Evolutionary conservation across 164 flowering plant species (phyloP).

Genomic region (Euptelea pleiosperma): DNA sequence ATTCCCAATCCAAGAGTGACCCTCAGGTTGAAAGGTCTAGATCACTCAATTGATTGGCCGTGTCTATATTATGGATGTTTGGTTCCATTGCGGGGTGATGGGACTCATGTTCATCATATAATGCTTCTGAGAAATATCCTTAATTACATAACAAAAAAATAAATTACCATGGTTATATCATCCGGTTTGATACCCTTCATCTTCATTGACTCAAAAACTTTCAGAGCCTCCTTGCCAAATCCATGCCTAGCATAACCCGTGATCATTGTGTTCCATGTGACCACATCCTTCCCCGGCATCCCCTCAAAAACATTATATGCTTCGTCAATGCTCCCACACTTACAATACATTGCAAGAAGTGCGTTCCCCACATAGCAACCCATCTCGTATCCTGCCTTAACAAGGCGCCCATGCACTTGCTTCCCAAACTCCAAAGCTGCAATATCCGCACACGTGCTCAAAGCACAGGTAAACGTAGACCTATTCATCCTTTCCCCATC

Average conservation of each 20-base stretch:
- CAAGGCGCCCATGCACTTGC: constrained; percentile 69
- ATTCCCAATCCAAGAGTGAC: too few species aligned
- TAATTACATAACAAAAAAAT: neutral
- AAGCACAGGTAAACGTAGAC: constrained; percentile 60
- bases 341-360: constrained; percentile 82
- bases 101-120: too few species aligned
- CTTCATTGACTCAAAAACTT: constrained; percentile 67
- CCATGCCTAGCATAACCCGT: constrained; percentile 87
- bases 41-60: too few species aligned
- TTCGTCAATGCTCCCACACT: constrained; percentile 87
- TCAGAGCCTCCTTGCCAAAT: constrained; percentile 66
- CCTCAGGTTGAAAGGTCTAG: too few species aligned
- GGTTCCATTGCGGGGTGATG: too few species aligned
- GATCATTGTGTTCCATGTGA: constrained; percentile 92
- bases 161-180: constrained; percentile 70
- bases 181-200: constrained; percentile 50
- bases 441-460: constrained; percentile 78
- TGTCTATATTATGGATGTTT: too few species aligned
- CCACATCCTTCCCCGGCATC: constrained; percentile 67
- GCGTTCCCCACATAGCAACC: constrained; percentile 88
- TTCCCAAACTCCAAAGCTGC: constrained; percentile 78
- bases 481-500: constrained; percentile 60
- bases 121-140: too few species aligned
- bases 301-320: constrained; percentile 53
- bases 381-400: constrained; percentile 71